phyloP scores from a whole-genome alignment of 257 asterid species.

The Gentiana macrophylla region DNA sequence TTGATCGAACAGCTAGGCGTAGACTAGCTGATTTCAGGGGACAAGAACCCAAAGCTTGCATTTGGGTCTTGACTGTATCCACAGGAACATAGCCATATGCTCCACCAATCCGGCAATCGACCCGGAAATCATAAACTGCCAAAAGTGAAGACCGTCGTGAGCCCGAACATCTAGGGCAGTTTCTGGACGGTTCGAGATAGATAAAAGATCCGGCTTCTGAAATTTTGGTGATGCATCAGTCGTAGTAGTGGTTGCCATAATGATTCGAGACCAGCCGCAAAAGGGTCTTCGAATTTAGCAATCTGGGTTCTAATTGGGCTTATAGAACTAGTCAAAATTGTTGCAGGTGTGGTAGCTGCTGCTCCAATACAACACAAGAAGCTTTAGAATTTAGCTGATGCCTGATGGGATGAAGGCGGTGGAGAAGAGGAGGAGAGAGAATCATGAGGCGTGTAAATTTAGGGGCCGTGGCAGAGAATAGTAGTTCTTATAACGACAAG shows the following conservation, averaged over 20 bases:
- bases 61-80: conserved; percentile 82
- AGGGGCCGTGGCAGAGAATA: not conserved
- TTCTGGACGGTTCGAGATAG: conserved; percentile 34
- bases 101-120: conserved; percentile 86
- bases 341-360: not conserved
- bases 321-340: not conserved
- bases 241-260: conserved; percentile 39
- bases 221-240: conserved; percentile 54
- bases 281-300: not conserved
- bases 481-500: no score
- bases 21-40: conserved; percentile 62
- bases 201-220: conserved; percentile 52
- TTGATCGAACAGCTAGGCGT: conserved; percentile 49
- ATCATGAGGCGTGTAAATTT: not conserved
- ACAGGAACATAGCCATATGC: conserved; percentile 97
- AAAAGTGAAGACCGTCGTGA: conserved; percentile 83
- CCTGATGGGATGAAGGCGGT: not conserved
- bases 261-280: not conserved
- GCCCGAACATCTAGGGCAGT: conserved; percentile 24
- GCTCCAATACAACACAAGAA: conserved; percentile 3
- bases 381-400: not conserved
- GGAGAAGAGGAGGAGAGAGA: not conserved
- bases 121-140: conserved; percentile 94
- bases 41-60: conserved; percentile 90
- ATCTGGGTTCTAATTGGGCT: conserved; percentile 3